These are phyloP conservation scores for Circinella umbellata DNA, from an alignment of 371 early-diverging fungal species.

Conservation along the genomic window DNA sequence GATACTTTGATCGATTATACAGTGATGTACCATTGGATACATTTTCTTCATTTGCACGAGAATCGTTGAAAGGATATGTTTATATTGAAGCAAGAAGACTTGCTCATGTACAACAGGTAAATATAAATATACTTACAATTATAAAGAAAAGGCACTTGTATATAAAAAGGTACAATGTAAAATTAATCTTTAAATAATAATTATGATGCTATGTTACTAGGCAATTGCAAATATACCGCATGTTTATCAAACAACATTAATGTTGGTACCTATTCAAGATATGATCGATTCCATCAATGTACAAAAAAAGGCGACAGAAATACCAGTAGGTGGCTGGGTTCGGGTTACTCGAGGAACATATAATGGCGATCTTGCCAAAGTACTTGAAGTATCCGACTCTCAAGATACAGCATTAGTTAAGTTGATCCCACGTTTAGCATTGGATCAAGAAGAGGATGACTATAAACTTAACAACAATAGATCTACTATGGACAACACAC, in stretches of 20 bases:
- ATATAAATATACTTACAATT: too few species aligned
- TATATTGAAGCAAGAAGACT: conserved; percentile 94
- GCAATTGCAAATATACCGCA: conserved; percentile 77
- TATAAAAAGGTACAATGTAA: too few species aligned
- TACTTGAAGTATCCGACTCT: conserved; percentile 80
- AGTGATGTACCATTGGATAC: conserved; percentile 70
- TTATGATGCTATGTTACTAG: conserved; percentile 6
- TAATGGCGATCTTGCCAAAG: conserved; percentile 94
- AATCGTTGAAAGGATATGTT: conserved; percentile 92
- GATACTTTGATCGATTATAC: conserved; percentile 72
- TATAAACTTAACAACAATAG: conserved; percentile 5
- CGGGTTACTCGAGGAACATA: conserved; percentile 96
- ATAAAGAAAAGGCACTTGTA: too few species aligned
- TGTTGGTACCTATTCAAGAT: conserved; percentile 93
- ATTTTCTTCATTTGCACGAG: conserved; percentile 85
- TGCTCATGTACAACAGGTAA: conserved; percentile 81
- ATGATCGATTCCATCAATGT: conserved; percentile 94
- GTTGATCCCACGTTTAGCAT: conserved; percentile 89
- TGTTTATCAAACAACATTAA: conserved; percentile 75
- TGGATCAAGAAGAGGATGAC: conserved; percentile 32
- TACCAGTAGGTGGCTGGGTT: conserved; percentile 89
- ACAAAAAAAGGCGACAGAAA: conserved; percentile 67
- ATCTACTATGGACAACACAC: conserved; percentile 20
- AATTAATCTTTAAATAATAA: too few species aligned
- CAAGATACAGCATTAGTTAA: conserved; percentile 84